phyloP scores from a whole-genome alignment of 2,329 filamentous ascomycete species.

The Fusarium temperatum region DNA sequence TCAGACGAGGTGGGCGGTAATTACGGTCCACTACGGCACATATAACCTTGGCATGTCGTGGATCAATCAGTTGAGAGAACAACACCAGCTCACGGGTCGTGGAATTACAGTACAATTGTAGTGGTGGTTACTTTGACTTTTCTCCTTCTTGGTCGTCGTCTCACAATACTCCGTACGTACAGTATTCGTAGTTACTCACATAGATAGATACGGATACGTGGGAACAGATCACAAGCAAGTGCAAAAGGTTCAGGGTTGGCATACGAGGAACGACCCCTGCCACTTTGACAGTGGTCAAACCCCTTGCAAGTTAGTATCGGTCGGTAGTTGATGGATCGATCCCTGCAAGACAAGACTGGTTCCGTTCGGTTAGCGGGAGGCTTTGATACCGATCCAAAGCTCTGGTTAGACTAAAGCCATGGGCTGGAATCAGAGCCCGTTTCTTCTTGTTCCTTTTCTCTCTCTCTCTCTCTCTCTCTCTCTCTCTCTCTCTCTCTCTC shows the following conservation, averaged over 20 bases:
- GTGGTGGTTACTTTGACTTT: neutral
- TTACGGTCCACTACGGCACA: neutral
- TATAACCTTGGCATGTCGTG: neutral
- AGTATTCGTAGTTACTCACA: too few relatives aligned
- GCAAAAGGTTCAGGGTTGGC: constrained; percentile 5
- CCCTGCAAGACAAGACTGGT: neutral
- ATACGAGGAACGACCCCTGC: neutral
- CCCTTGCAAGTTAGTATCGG: neutral
- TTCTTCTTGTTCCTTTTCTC: neutral
- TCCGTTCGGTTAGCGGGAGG: constrained; percentile 1
- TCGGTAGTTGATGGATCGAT: constrained; percentile 16
- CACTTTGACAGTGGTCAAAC: neutral
- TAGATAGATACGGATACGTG: neutral
- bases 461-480: neutral
- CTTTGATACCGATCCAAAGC: constrained; percentile 19
- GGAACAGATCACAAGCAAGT: constrained; percentile 6
- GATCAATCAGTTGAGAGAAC: neutral
- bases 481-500: neutral
- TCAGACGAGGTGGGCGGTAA: neutral
- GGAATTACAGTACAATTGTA: neutral
- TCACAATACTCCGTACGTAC: neutral
- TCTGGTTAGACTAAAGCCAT: neutral
- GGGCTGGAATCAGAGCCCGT: constrained; percentile 6
- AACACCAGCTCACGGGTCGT: neutral
- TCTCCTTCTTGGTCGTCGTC: neutral